Base-by-base conservation (phyloP, 805 yeast species). In the Brettanomyces bruxellensis region DNA sequence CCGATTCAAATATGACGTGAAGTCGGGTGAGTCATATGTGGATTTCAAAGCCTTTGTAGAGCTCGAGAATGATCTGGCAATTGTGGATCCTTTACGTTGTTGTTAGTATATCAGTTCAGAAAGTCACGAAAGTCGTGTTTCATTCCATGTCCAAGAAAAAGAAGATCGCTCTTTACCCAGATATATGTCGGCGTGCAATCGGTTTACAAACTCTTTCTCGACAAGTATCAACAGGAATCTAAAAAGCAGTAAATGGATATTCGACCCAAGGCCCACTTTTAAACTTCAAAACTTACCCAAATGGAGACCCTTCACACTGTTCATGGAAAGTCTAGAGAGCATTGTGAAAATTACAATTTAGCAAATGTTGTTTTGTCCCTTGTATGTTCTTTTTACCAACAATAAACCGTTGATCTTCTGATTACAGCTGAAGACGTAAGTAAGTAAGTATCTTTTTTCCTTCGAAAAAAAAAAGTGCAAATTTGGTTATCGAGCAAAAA, bases 1-100 rank as follows among this genome's bases (percentile, higher is more conserved):
- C 54, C 77, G 77, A 75, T 83, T 85, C 60, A 89, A 74, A 70
- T 87, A 86, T 56, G 78, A 81, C 52, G 85, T 76, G 69, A 79
- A 90, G 70, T 90, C 91, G 66, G 97, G 98, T 45, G 93, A 90
- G 69, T 86, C 83, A 76, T 86, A 90, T 58, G 83, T 79, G 46
- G 93, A 78, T 63, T 85, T 83, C 52, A 75, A 69, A 49, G 75
- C 67, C 50, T 72, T 57, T 43, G 79, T 58, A 44, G 80, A 60
- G 39, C 78, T 62, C 45, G 81, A 71, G 58, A 79, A 69, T 42
- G 74, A 63, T 72, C 83, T 76, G 34, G 71, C 49, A 54, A 60
- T 52, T 34, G 60, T 61, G 57, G 46, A 30, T 43, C 30, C 14
- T 24, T 25, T 25, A 13, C 22, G 22, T 23, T n/a, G 13, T 6